Base-by-base conservation (phyloP, 2,329 filamentous ascomycete species). In the Rhynchosporium graminicola region DNA sequence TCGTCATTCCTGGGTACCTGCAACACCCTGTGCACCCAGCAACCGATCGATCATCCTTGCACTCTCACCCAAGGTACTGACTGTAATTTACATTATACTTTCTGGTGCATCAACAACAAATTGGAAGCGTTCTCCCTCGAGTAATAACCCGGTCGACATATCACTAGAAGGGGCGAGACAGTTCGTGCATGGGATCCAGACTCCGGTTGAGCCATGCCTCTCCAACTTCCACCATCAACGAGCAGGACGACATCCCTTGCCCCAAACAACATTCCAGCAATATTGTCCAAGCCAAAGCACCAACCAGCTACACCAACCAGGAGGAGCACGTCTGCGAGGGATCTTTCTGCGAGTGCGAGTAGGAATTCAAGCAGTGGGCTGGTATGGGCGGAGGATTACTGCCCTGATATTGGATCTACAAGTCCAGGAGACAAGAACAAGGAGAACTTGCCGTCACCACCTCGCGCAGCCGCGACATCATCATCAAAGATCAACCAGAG, bases 301-400 rank as follows among this genome's bases (percentile, higher is more conserved):
- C 43, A 40, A 46, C 10, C 42, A 47, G 55, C 59, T 36, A 43
- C 52, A 26, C 26, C 52, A 40, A 63, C 61, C 31, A 57, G 64
- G 20, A 59, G 60, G 54, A 62, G 58, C 4, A 46, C 60, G n/a
- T 64, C 61, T 31, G 52, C 61, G 20, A 58, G 57, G 40, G 38
- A 26, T 48, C 62, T 43, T 65, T 63, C 4, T 50, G 63, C 31
- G 47, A 55, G 4, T 46, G 42, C 36, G 55, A 65, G 63, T 33
- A 61, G 68, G 36, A 65, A 69, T 57, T 69, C 68, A 7, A 67
- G 65, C 15, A 67, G 65, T 20, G 57, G 68, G 59, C 67, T 69
- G 63, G 67, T 63, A 70, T 72, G 70, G 70, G 65, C 64, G 2
- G 68, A 72, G 56, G 68, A 70, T 48, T 70, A 70, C 54, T 67